These are phyloP conservation scores for Exophiala oligosperma DNA, from an alignment of 2,329 filamentous ascomycete species.

Conservation along the genomic window DNA sequence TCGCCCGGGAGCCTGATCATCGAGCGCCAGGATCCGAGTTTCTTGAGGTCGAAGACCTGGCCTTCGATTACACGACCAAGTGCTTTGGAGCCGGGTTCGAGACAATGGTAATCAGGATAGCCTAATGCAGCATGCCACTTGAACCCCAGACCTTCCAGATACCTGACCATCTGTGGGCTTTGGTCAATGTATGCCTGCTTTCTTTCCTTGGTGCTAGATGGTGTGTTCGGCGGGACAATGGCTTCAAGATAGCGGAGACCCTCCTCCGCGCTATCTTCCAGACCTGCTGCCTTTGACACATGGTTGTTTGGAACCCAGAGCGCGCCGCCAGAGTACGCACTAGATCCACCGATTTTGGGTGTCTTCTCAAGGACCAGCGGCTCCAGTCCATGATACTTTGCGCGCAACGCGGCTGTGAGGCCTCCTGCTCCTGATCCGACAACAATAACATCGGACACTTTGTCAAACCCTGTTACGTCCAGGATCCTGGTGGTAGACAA, in stretches of 20 bases:
- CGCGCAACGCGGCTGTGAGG: conserved; percentile 34
- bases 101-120: not conserved
- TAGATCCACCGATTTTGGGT: conserved; percentile 35
- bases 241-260: not conserved
- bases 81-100: conserved; percentile 3
- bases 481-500: too few species aligned
- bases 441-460: conserved; percentile 31
- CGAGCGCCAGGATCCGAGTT: too few species aligned
- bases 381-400: conserved; percentile 27
- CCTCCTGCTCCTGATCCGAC: conserved; percentile 36
- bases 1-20: too few species aligned
- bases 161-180: not conserved
- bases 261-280: not conserved
- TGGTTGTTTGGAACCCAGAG: conserved; percentile 39
- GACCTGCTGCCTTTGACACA: conserved; percentile 12
- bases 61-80: too few species aligned
- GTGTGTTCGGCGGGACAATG: not conserved
- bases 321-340: conserved; percentile 36
- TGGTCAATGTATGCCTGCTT: not conserved
- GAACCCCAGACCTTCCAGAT: not conserved
- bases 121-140: not conserved
- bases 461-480: not conserved
- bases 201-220: not conserved
- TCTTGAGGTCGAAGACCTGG: too few species aligned
- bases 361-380: conserved; percentile 37